phyloP scores from a whole-genome alignment of 129 eudicot species.

The Flaveria sonorensis region DNA sequence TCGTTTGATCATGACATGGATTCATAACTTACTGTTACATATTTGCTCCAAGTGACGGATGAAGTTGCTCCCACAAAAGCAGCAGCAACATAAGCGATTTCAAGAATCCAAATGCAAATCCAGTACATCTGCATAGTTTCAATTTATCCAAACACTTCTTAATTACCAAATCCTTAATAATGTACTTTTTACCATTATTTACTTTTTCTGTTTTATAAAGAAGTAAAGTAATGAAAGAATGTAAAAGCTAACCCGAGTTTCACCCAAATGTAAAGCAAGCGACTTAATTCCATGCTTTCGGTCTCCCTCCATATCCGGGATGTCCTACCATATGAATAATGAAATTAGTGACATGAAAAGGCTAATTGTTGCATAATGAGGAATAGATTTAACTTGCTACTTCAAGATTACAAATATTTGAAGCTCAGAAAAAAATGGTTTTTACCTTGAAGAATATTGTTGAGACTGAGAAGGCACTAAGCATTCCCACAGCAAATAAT shows the following conservation, averaged over 20 bases:
- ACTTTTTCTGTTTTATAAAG: neutral
- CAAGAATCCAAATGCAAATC: constrained; percentile 37
- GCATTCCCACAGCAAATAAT: constrained; percentile 28
- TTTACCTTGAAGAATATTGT: constrained; percentile 38
- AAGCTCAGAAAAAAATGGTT: neutral
- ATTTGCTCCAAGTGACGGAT: constrained; percentile 25
- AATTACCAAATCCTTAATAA: neutral
- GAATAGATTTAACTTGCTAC: neutral
- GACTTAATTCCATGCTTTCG: constrained; percentile 36
- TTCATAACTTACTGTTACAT: constrained; percentile 23
- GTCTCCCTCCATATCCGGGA: constrained; percentile 39
- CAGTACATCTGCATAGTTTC: constrained; percentile 27
- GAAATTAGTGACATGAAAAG: neutral
- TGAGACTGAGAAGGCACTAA: constrained; percentile 30
- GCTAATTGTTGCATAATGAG: no score
- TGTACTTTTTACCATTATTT: no score
- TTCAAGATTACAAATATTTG: neutral
- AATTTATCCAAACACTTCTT: neutral
- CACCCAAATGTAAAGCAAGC: constrained; percentile 27
- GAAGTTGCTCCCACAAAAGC: constrained; percentile 36
- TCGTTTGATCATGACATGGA: neutral
- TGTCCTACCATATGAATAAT: constrained; percentile 21
- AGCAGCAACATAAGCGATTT: constrained; percentile 29
- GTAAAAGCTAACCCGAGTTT: constrained; percentile 23
- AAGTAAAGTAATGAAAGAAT: neutral